Conservation (phyloP, 768 basidiomycete genomes). For the Serendipita sp. region DNA sequence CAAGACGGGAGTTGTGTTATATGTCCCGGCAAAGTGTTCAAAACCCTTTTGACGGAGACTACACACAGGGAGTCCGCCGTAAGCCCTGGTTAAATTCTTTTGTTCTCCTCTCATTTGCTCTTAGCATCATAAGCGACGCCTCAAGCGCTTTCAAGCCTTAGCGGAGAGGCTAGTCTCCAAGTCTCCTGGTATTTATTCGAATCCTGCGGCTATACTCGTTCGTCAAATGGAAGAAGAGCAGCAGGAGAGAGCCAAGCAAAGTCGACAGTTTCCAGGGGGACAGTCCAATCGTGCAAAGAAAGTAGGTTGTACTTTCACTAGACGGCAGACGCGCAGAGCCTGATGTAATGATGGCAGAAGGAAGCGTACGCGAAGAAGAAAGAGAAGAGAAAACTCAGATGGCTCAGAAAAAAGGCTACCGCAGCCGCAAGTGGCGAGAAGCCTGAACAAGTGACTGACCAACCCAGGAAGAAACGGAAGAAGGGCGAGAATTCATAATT, state of each 20-base stretch:
- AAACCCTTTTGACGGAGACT: constrained; percentile 37
- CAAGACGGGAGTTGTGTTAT: constrained; percentile 44
- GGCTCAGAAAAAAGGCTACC: too few relatives aligned
- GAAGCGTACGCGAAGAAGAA: constrained; percentile 27
- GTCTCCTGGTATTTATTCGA: not conserved
- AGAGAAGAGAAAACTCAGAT: constrained; percentile 6
- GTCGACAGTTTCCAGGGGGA: not conserved
- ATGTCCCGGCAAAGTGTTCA: constrained; percentile 61
- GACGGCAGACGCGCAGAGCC: constrained; percentile 28
- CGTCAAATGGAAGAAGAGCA: not conserved
- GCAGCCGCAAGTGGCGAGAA: not conserved
- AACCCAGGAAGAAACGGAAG: constrained; percentile 14
- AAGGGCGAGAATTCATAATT: constrained; percentile 5
- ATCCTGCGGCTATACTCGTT: constrained; percentile 6
- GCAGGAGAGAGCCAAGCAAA: not conserved
- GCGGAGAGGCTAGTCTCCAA: not conserved
- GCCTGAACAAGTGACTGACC: not conserved
- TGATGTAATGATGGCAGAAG: constrained; percentile 35
- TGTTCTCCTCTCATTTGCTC: not conserved
- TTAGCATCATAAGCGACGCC: constrained; percentile 9
- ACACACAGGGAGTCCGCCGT: constrained; percentile 49
- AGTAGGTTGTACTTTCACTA: constrained; percentile 33
- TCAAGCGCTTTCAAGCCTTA: constrained; percentile 4
- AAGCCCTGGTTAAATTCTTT: not conserved
- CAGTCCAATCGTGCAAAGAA: constrained; percentile 47